Percentiles rank a stretch among this genome's conserved stretches.
phyloP scores from a whole-genome alignment of 164 flowering plant genomes.

The Magnolia officinalis region DNA sequence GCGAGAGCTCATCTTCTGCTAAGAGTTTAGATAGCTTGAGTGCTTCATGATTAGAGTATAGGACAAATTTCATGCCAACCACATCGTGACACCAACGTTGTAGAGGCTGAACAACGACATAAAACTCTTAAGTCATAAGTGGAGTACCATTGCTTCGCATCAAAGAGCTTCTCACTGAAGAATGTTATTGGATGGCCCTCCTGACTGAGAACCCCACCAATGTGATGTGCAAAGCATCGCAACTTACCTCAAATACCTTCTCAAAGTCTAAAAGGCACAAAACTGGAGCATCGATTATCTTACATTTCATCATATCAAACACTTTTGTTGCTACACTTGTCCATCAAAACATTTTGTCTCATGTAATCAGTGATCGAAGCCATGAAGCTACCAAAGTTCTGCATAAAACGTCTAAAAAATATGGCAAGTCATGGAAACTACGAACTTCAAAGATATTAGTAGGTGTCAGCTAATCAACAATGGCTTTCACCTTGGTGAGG shows the following conservation, averaged over 20 bases:
- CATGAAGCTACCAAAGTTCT: not conserved
- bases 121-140: not conserved
- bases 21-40: too few relatives aligned
- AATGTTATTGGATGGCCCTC: not conserved
- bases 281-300: not conserved
- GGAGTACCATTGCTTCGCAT: not conserved
- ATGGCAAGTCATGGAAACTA: conserved; percentile 1
- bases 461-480: not conserved
- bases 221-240: not conserved
- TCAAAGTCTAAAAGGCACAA: not conserved
- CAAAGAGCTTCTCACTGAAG: not conserved
- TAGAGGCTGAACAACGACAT: too few relatives aligned
- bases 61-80: too few relatives aligned
- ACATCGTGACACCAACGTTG: too few relatives aligned
- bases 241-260: not conserved
- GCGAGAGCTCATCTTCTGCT: too few relatives aligned
- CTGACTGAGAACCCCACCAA: not conserved
- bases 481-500: not conserved
- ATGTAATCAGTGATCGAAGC: not conserved
- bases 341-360: not conserved
- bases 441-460: not conserved
- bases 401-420: too few relatives aligned
- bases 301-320: not conserved
- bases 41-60: too few relatives aligned
- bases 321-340: not conserved